phyloP scores from a whole-genome alignment of 768 basidiomycete genomes.

The Infundibulicybe gibba region DNA sequence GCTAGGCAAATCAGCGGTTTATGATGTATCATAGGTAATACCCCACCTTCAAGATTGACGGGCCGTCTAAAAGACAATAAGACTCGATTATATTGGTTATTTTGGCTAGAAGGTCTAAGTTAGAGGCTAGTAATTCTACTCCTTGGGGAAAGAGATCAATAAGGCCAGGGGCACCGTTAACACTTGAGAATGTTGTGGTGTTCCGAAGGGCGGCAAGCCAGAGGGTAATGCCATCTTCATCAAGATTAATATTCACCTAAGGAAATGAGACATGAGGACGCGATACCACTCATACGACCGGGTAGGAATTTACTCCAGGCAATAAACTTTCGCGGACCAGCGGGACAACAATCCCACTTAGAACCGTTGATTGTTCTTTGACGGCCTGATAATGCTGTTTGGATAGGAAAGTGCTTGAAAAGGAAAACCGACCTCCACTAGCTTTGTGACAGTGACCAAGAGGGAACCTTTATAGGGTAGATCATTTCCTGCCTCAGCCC shows the following conservation, averaged over 20 bases:
- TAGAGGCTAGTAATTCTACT: slow-evolving; percentile 55
- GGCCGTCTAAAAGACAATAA: slow-evolving; percentile 72
- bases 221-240: slow-evolving; percentile 73
- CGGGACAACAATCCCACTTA: slow-evolving; percentile 55
- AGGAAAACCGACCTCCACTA: slow-evolving; percentile 53
- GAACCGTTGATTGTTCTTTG: slow-evolving; percentile 52
- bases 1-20: neutral
- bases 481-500: slow-evolving; percentile 65
- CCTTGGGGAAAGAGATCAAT: slow-evolving; percentile 64
- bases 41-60: slow-evolving; percentile 58
- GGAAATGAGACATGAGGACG: slow-evolving; percentile 4
- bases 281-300: neutral
- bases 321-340: slow-evolving; percentile 64
- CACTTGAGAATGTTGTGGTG: slow-evolving; percentile 45
- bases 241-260: slow-evolving; percentile 65
- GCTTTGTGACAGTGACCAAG: slow-evolving; percentile 63
- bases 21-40: neutral
- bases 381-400: slow-evolving; percentile 47
- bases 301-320: slow-evolving; percentile 36
- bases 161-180: slow-evolving; percentile 46
- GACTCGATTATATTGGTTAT: slow-evolving; percentile 68
- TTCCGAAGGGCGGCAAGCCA: slow-evolving; percentile 75
- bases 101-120: slow-evolving; percentile 73
- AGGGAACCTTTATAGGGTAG: slow-evolving; percentile 71
- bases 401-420: neutral